These are phyloP conservation scores for Jacaranda mimosifolia DNA, from an alignment of 257 asterid species.

Conservation along the genomic window DNA sequence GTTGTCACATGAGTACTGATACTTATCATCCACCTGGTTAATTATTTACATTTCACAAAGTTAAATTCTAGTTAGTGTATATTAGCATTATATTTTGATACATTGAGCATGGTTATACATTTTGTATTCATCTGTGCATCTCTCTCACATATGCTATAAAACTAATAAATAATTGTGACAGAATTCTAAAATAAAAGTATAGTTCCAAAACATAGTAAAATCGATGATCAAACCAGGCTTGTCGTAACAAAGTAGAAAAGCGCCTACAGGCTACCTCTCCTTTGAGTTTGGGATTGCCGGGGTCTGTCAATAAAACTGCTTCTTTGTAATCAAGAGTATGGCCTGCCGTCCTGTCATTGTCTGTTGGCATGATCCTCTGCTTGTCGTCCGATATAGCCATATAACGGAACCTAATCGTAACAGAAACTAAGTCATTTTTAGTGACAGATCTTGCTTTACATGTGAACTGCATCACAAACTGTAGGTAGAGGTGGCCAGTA, in stretches of 20 bases:
- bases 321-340: constrained; percentile 62
- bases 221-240: no score
- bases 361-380: constrained; percentile 73
- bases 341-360: constrained; percentile 53
- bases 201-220: no score
- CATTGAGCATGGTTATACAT: background rate
- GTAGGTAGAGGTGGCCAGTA: no score
- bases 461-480: background rate
- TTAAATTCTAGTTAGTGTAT: background rate
- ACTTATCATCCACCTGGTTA: constrained; percentile 69
- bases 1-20: constrained; percentile 57
- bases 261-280: constrained; percentile 38
- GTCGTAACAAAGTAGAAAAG: no score
- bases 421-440: background rate
- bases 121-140: no score
- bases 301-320: constrained; percentile 63
- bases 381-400: constrained; percentile 75
- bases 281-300: constrained; percentile 48
- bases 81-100: background rate
- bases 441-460: background rate
- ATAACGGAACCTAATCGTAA: constrained; percentile 61
- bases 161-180: no score
- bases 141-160: no score
- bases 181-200: no score
- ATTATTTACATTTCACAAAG: background rate